These are phyloP conservation scores for Colletotrichum incanum DNA, from an alignment of 2,329 filamentous ascomycete species.

Conservation along the genomic window DNA sequence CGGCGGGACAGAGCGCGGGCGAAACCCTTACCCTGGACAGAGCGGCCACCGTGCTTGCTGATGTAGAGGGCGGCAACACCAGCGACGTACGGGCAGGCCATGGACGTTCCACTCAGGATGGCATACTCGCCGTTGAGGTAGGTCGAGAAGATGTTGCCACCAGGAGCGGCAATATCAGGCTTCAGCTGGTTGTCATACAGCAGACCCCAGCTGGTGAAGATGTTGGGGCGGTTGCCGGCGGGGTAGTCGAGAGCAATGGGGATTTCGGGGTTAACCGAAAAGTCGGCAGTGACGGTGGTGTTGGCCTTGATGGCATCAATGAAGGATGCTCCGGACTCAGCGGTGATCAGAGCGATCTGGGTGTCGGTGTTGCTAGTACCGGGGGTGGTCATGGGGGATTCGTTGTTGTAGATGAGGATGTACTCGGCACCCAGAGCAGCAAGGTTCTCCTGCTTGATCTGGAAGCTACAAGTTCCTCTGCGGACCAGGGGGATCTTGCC, in stretches of 20 bases:
- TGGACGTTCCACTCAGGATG: conserved; percentile 63
- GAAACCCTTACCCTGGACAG: conserved; percentile 50
- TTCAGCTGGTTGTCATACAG: conserved; percentile 60
- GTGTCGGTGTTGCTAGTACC: conserved; percentile 32
- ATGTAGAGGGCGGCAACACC: conserved; percentile 56
- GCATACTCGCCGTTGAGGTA: conserved; percentile 58
- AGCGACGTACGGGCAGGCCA: conserved; percentile 62
- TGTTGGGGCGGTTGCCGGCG: conserved; percentile 54
- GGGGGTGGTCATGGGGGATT: conserved; percentile 42
- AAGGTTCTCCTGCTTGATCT: conserved; percentile 50
- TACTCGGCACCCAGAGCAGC: conserved; percentile 48
- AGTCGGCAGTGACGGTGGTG: conserved; percentile 50
- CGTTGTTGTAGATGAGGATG: conserved; percentile 52
- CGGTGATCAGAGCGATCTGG: conserved; percentile 46
- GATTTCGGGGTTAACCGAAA: conserved; percentile 47
- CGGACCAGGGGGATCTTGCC: conserved; percentile 47
- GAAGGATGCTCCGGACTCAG: conserved; percentile 47
- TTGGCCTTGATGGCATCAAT: conserved; percentile 47
- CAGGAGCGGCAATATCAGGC: conserved; percentile 61
- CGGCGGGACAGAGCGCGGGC: conserved; percentile 50
- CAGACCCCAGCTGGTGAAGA: conserved; percentile 61
- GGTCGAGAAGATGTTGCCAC: conserved; percentile 60
- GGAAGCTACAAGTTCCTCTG: conserved; percentile 53
- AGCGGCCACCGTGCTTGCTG: conserved; percentile 50
- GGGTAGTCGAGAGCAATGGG: conserved; percentile 46